Conservation (phyloP, 1,284 basidiomycete genomes). For the Pseudozyma hubeiensis region DNA sequence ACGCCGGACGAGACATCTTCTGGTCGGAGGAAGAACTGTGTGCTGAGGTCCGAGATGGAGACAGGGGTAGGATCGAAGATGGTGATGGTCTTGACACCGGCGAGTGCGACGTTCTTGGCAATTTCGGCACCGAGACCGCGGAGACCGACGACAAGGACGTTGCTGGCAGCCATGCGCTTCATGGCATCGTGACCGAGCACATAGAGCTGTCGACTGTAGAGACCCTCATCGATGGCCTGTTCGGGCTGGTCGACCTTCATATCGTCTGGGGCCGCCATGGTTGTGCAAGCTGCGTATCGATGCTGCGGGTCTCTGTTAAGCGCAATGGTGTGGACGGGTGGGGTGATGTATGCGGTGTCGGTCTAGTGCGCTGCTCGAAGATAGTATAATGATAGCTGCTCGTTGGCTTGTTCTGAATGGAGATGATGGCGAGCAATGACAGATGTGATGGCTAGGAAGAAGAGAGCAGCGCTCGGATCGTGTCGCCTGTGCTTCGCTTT, state of each 20-base stretch:
- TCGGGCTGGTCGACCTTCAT: constrained; percentile 56
- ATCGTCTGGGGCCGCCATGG: constrained; percentile 43
- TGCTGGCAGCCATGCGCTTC: constrained; percentile 98
- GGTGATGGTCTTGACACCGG: constrained; percentile 97
- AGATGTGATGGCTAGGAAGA: not conserved
- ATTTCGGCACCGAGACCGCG: constrained; percentile 96
- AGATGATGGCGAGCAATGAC: constrained; percentile 3
- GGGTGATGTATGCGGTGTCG: not conserved
- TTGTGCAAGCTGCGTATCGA: constrained; percentile 1
- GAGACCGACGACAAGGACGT: constrained; percentile 92
- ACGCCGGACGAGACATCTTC: constrained; percentile 80
- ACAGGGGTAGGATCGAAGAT: constrained; percentile 93
- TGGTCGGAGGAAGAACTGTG: constrained; percentile 93
- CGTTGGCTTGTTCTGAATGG: not conserved
- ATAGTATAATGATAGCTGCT: not conserved
- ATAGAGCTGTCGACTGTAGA: constrained; percentile 67
- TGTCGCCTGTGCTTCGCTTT: too few species aligned
- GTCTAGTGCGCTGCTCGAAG: not conserved
- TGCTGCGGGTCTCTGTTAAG: not conserved
- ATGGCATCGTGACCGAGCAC: constrained; percentile 76
- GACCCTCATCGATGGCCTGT: constrained; percentile 58
- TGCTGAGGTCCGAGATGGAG: constrained; percentile 86
- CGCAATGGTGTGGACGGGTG: not conserved
- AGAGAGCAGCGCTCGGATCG: too few species aligned
- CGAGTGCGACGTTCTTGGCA: constrained; percentile 94